Conservation (phyloP, 768 basidiomycete species). For the Amanita jacksonii region DNA sequence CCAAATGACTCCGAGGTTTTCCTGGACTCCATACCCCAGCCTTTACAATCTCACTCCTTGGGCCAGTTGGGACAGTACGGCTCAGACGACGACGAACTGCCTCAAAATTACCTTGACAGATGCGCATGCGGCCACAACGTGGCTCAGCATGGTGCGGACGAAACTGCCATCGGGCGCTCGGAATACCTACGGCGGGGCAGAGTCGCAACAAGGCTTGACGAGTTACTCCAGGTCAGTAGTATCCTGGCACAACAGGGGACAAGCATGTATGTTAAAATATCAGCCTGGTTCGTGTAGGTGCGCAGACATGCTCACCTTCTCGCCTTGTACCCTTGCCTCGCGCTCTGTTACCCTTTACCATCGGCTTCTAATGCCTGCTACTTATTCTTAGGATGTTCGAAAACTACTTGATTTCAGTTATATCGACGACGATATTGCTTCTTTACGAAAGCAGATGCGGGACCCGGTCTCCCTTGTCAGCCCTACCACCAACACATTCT, state of each 20-base stretch:
- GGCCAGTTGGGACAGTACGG: slow-evolving; percentile 55
- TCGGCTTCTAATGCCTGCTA: background rate
- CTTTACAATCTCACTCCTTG: slow-evolving; percentile 25
- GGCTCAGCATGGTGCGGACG: slow-evolving; percentile 57
- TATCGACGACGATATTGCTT: slow-evolving; percentile 56
- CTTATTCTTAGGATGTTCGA: slow-evolving; percentile 49
- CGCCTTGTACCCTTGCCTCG: background rate
- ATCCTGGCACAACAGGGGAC: slow-evolving; percentile 3
- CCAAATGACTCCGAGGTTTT: slow-evolving; percentile 46
- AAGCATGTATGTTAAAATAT: background rate
- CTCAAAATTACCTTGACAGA: slow-evolving; percentile 40
- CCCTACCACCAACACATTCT: slow-evolving; percentile 32
- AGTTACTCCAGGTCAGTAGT: slow-evolving; percentile 61
- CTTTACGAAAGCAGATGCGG: slow-evolving; percentile 63
- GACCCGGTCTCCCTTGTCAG: slow-evolving; percentile 41
- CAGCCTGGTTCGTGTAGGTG: slow-evolving; percentile 1
- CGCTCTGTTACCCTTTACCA: background rate
- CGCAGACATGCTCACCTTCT: background rate
- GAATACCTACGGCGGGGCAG: slow-evolving; percentile 67
- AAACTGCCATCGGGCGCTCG: slow-evolving; percentile 40
- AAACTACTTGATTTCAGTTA: slow-evolving; percentile 77
- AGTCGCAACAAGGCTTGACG: slow-evolving; percentile 74
- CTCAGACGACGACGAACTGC: slow-evolving; percentile 58
- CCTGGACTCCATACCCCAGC: slow-evolving; percentile 42
- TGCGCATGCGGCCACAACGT: slow-evolving; percentile 68